Evolutionary conservation across 129 eudicot species (phyloP).

Genomic region (Helianthus tuberosus): DNA sequence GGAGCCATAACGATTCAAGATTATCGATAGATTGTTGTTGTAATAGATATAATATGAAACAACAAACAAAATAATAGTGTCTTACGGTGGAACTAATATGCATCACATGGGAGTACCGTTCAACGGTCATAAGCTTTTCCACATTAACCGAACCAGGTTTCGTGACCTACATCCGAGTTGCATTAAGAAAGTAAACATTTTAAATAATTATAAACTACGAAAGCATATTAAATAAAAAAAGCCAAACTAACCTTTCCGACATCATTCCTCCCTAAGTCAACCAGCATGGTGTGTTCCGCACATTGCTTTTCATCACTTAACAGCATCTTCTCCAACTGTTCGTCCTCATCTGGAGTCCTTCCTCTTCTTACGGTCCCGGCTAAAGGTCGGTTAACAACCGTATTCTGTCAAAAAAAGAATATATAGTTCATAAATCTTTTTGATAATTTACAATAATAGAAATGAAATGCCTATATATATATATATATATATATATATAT

Average conservation of each 20-base stretch:
- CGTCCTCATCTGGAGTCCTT: slow-evolving; percentile 60
- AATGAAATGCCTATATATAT: not conserved
- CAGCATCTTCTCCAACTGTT: slow-evolving; percentile 46
- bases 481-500: not conserved
- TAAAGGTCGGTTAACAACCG: slow-evolving; percentile 67
- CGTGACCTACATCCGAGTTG: slow-evolving; percentile 54
- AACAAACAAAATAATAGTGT: not conserved
- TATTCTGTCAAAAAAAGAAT: slow-evolving; percentile 49
- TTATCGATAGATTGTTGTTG: not conserved
- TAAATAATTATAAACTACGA: not conserved
- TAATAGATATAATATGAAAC: not conserved
- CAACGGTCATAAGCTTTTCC: slow-evolving; percentile 78
- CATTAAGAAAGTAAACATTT: slow-evolving; percentile 2
- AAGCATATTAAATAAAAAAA: not conserved
- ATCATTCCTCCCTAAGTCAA: slow-evolving; percentile 82
- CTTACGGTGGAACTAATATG: slow-evolving; percentile 95
- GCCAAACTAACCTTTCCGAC: slow-evolving; percentile 74
- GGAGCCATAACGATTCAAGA: not conserved
- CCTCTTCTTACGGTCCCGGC: slow-evolving; percentile 92
- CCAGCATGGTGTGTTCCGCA: slow-evolving; percentile 86
- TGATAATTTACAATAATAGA: not conserved
- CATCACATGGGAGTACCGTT: slow-evolving; percentile 90
- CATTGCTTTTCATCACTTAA: slow-evolving; percentile 67
- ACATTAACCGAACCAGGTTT: slow-evolving; percentile 81
- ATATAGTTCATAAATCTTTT: not conserved